These are phyloP conservation scores for Plasmodium gonderi DNA, from an alignment of 169 alveolate genomes.

Conservation along the genomic window DNA sequence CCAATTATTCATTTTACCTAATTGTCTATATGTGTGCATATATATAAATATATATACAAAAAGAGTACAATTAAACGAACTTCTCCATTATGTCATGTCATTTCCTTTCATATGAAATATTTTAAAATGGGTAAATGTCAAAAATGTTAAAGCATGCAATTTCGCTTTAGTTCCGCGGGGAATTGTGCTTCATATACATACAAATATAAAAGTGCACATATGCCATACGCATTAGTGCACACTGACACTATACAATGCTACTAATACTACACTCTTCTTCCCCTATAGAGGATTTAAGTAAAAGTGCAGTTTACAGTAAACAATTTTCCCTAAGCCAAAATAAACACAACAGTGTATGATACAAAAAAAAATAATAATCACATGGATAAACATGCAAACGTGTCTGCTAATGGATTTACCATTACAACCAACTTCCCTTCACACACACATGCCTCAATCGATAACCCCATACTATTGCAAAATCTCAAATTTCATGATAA, in stretches of 20 bases:
- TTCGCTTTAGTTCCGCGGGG: not conserved
- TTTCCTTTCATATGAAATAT: not conserved
- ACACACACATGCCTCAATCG: not conserved
- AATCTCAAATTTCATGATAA: no score
- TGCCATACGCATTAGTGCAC: not conserved
- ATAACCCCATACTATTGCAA: not conserved
- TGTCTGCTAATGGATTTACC: not conserved
- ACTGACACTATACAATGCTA: not conserved
- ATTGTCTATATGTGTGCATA: not conserved
- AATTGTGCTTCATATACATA: not conserved
- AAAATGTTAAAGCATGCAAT: not conserved
- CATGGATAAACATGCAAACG: not conserved
- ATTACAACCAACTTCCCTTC: not conserved
- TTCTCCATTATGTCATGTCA: conserved; percentile 5
- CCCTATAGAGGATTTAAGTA: conserved; percentile 24
- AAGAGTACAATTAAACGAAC: not conserved
- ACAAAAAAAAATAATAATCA: not conserved
- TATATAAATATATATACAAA: not conserved
- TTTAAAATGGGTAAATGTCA: conserved; percentile 34
- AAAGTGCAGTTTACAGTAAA: conserved; percentile 51
- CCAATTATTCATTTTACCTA: not conserved
- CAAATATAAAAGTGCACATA: not conserved
- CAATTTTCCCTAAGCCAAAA: conserved; percentile 65
- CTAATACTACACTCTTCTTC: not conserved
- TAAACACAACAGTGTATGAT: conserved; percentile 53